Evolutionary conservation across 805 yeast species (phyloP).

Genomic region (Lachancea cidri): DNA sequence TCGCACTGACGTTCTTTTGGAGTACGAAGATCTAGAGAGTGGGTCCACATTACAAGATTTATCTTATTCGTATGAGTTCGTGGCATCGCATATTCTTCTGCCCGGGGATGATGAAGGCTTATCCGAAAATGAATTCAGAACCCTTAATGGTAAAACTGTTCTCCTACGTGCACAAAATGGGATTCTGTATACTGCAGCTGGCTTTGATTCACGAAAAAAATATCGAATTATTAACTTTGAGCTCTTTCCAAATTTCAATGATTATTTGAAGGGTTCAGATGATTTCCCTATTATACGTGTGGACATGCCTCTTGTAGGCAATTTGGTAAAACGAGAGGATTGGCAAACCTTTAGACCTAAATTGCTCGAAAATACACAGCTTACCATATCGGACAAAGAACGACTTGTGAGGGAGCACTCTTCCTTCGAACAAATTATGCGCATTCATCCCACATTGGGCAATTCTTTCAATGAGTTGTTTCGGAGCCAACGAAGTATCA

Average conservation of each 20-base stretch:
- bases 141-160: constrained; percentile 53
- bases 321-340: constrained; percentile 22
- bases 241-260: constrained; percentile 50
- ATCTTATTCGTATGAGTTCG: constrained; percentile 55
- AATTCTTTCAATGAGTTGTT: constrained; percentile 4
- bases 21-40: constrained; percentile 36
- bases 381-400: constrained; percentile 3
- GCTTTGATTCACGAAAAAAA: constrained; percentile 45
- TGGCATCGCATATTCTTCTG: constrained; percentile 55
- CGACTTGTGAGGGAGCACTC: constrained; percentile 1
- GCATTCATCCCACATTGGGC: constrained; percentile 5
- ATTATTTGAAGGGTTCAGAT: constrained; percentile 53
- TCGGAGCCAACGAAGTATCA: constrained; percentile 1
- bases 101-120: constrained; percentile 28
- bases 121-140: constrained; percentile 35
- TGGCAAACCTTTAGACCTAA: constrained; percentile 8
- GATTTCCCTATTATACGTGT: constrained; percentile 53
- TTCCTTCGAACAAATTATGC: constrained; percentile 9
- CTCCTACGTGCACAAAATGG: constrained; percentile 46
- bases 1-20: constrained; percentile 41
- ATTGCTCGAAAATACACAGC: not conserved
- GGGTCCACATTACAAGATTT: constrained; percentile 42
- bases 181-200: constrained; percentile 49
- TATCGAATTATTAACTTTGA: constrained; percentile 42
- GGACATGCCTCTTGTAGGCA: constrained; percentile 50